Conservation (phyloP, 495 filamentous ascomycete species). For the Talaromyces trachyspermus region DNA sequence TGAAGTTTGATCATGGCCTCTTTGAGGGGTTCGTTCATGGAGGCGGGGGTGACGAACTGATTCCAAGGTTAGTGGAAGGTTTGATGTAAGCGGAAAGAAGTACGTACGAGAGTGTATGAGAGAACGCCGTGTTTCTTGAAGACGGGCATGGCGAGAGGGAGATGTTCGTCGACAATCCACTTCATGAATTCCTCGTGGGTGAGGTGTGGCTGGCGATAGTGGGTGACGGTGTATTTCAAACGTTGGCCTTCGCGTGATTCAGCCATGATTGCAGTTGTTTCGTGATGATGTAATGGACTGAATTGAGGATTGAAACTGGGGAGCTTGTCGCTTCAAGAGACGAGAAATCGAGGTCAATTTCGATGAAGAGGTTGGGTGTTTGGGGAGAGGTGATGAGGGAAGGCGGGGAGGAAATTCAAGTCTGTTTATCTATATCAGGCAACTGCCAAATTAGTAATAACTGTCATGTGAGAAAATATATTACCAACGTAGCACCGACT, state of each 20-base stretch:
- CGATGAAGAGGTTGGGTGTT: no score
- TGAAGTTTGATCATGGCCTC: conserved; percentile 11
- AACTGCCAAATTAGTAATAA: neutral
- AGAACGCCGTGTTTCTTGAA: conserved; percentile 22
- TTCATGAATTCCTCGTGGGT: conserved; percentile 26
- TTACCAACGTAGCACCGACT: neutral
- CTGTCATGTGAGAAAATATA: neutral
- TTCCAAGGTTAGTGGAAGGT: neutral
- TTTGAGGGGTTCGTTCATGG: conserved; percentile 17
- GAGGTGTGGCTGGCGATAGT: conserved; percentile 19
- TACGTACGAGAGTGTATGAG: conserved; percentile 18
- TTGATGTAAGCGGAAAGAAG: neutral
- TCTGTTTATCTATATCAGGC: neutral
- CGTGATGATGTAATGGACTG: neutral
- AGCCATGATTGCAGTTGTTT: conserved; percentile 7
- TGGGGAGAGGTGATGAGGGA: no score
- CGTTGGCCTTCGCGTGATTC: conserved; percentile 9
- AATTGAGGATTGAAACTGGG: no score
- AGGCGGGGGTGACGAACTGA: conserved; percentile 22
- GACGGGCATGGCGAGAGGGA: conserved; percentile 23
- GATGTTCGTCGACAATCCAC: conserved; percentile 23
- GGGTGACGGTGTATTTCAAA: conserved; percentile 23
- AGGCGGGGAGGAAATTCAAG: neutral
- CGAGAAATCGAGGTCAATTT: no score
- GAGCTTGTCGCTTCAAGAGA: no score